These are phyloP conservation scores for Diaporthe aspalathi DNA, from an alignment of 2,329 filamentous ascomycete genomes.

Conservation along the genomic window DNA sequence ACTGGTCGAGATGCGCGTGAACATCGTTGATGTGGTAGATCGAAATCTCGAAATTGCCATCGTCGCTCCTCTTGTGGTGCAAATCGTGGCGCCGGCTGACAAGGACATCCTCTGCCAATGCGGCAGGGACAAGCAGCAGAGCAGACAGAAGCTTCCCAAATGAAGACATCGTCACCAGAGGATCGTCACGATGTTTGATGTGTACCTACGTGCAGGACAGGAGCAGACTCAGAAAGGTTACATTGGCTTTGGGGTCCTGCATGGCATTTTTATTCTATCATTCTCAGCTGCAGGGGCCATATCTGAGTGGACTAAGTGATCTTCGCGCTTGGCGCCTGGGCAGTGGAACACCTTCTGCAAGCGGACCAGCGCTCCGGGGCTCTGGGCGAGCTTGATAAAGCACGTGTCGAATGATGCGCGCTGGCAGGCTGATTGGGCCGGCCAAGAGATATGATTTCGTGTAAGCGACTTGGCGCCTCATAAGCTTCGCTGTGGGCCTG, in stretches of 20 bases:
- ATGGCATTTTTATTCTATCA: background rate
- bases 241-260: background rate
- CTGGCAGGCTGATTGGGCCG: slow-evolving; percentile 9
- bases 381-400: slow-evolving; percentile 17
- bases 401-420: background rate
- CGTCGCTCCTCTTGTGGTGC: slow-evolving; percentile 61
- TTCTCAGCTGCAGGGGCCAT: slow-evolving; percentile 7
- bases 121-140: slow-evolving; percentile 22
- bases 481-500: slow-evolving; percentile 4
- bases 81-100: slow-evolving; percentile 57
- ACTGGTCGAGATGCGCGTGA: slow-evolving; percentile 74
- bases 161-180: slow-evolving; percentile 14
- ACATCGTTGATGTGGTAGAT: slow-evolving; percentile 79
- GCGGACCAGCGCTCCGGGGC: background rate
- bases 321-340: slow-evolving; percentile 15
- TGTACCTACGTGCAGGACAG: too few relatives aligned
- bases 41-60: slow-evolving; percentile 67
- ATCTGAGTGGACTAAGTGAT: slow-evolving; percentile 17
- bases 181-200: background rate
- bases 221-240: background rate
- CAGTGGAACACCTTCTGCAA: slow-evolving; percentile 9
- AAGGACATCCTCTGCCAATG: slow-evolving; percentile 57
- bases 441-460: slow-evolving; percentile 12
- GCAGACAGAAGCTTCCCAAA: background rate
- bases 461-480: slow-evolving; percentile 5